Evolutionary conservation across 2,329 filamentous ascomycete genomes (phyloP).

Genomic region (Torrubiellomyces zombiae): DNA sequence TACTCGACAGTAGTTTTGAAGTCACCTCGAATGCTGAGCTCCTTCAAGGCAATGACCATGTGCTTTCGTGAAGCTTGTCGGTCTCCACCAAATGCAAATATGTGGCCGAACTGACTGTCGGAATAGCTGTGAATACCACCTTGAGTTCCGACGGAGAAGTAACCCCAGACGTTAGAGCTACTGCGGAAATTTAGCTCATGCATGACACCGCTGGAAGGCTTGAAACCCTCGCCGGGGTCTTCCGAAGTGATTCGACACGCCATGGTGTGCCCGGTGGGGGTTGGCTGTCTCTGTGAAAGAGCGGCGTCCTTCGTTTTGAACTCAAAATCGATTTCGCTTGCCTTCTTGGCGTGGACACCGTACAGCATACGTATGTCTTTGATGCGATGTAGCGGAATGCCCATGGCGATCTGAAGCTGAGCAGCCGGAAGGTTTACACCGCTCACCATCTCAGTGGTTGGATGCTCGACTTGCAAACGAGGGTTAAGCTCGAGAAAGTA

Average conservation of each 20-base stretch:
- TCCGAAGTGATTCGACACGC: slow-evolving; percentile 98
- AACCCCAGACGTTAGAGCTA: slow-evolving; percentile 98
- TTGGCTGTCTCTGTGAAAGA: slow-evolving; percentile 73
- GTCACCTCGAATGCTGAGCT: slow-evolving; percentile 97
- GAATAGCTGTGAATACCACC: slow-evolving; percentile 99
- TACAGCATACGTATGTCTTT: slow-evolving; percentile 93
- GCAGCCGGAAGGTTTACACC: slow-evolving; percentile 94
- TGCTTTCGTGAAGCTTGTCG: slow-evolving; percentile 91
- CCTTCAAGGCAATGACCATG: slow-evolving; percentile 97
- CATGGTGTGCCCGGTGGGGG: slow-evolving; percentile 91
- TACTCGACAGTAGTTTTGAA: slow-evolving; percentile 98
- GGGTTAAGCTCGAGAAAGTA: slow-evolving; percentile 99
- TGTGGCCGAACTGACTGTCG: slow-evolving; percentile 97
- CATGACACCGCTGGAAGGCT: slow-evolving; percentile 97
- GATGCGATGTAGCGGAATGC: slow-evolving; percentile 86
- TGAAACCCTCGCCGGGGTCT: slow-evolving; percentile 97
- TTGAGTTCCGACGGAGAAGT: slow-evolving; percentile 94
- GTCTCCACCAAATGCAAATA: slow-evolving; percentile 98
- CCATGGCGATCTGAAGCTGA: slow-evolving; percentile 98
- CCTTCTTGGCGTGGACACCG: slow-evolving; percentile 77
- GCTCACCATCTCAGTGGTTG: slow-evolving; percentile 97
- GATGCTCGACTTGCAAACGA: slow-evolving; percentile 98
- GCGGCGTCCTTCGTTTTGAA: slow-evolving; percentile 77
- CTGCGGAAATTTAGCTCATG: slow-evolving; percentile 98
- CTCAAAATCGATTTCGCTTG: slow-evolving; percentile 86